Evolutionary conservation across 306 rosid species (phyloP), one percentile per base, ranked within the genome.

Genomic region (Trifolium pratense): DNA sequence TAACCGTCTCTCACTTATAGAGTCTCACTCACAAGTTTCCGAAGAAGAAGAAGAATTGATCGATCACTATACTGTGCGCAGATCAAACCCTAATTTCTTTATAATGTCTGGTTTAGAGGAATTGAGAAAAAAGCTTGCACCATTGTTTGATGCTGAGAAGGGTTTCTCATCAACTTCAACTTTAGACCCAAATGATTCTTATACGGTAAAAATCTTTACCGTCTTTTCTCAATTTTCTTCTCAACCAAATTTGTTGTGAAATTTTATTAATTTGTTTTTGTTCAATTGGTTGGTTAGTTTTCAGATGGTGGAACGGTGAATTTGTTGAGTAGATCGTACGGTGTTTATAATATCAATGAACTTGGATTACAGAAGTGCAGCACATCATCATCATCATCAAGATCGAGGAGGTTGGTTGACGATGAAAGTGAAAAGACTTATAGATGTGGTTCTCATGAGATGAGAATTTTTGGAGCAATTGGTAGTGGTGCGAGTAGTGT

Each of bases 401-500:
- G 89, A 11, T 82, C 79, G 23, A 81, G 68, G 92, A 85, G 60
- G 90, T 79, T 57, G 53, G 34, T 12, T 12, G 84, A 84, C 53
- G 75, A 68, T 7, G 78, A n/a, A n/a, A n/a, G 82, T 39, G 97
- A 91, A 67, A 91, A 86, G 81, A 91, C 93, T 3, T 89, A 89
- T 73, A 82, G 60, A 36, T 91, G 97, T 78, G 92, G 83, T 75
- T 89, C 98, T 23, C 84, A 76, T 9, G 98, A 94, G 84, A 94
- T 91, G 96, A 88, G 92, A 69, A 81, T 91, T 65, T 91, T 91
- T 85, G 98, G 98, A 74, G 96, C 96, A 29, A 94, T 94, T 3
- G 98, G 98, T 43, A 88, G 97, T 71, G 98, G 98, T 15, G 98
- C 98, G 13, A 94, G 98, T 67, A 89, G 97, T 79, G 86, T 94